These are phyloP conservation scores for Cyclotella atomus DNA, from an alignment of 108 stramenopile genomes.

Conservation along the genomic window DNA sequence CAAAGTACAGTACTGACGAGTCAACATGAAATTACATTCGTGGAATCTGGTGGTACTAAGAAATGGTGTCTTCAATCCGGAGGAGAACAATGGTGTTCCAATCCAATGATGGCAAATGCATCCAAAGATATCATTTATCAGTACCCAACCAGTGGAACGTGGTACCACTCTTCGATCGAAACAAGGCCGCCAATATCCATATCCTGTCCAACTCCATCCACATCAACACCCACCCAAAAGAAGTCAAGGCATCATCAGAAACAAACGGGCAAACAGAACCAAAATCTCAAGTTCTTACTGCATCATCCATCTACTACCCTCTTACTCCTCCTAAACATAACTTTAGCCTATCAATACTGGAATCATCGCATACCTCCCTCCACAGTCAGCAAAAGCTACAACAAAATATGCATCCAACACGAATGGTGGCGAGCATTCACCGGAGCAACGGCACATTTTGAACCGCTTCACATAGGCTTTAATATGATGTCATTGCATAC, in stretches of 20 bases:
- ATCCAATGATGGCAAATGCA: background rate
- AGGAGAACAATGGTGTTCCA: conserved; percentile 27
- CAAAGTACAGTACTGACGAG: background rate
- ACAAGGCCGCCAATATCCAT: conserved; percentile 6
- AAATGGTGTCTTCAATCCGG: conserved; percentile 29
- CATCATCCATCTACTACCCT: conserved; percentile 54
- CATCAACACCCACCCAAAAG: background rate
- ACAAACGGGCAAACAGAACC: conserved; percentile 32
- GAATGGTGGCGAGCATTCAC: conserved; percentile 72
- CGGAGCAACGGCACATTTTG: conserved; percentile 83
- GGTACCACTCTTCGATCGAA: background rate
- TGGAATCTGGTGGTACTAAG: conserved; percentile 1
- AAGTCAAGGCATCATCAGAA: conserved; percentile 23
- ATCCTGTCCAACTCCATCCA: conserved; percentile 26
- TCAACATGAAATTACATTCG: conserved; percentile 30
- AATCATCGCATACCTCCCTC: conserved; percentile 56
- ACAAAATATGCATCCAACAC: conserved; percentile 38
- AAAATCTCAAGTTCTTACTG: conserved; percentile 43
- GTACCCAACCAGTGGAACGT: conserved; percentile 37
- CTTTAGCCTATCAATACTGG: conserved; percentile 74
- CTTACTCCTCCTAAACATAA: conserved; percentile 55
- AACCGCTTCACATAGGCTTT: conserved; percentile 78
- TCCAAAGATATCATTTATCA: background rate
- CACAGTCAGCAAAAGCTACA: conserved; percentile 54
- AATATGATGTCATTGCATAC: conserved; percentile 76